Percentiles rank a stretch among this genome's conserved stretches.
Conservation (phyloP, 371 early-diverging fungal genomes). For the Lichtheimia corymbifera region DNA sequence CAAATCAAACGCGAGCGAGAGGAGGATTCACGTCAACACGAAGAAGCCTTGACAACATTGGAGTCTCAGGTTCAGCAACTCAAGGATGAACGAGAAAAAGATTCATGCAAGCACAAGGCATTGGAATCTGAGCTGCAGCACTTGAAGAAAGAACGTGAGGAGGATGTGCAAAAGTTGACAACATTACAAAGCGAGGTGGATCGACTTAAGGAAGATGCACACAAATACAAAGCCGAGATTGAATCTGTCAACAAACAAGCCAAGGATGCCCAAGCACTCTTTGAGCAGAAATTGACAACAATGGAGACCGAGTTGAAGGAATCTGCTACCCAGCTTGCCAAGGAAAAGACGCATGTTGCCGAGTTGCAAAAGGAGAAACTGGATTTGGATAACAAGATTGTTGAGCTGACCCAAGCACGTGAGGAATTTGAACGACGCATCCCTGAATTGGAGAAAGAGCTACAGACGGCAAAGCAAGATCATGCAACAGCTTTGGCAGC, state of each 20-base stretch:
- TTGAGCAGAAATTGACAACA: no score
- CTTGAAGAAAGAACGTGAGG: no score
- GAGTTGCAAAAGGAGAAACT: neutral
- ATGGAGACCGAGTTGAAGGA: no score
- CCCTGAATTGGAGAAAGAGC: conserved; percentile 1
- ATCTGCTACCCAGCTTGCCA: no score
- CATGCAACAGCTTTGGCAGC: neutral
- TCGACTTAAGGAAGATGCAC: no score
- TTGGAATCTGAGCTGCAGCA: no score
- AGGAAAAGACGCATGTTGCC: neutral
- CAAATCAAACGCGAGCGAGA: neutral
- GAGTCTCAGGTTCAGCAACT: neutral
- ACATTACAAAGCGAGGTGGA: no score
- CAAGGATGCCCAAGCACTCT: no score
- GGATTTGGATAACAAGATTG: neutral
- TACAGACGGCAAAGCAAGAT: neutral
- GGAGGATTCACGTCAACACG: neutral
- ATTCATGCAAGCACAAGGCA: neutral
- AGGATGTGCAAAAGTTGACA: no score
- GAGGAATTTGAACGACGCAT: neutral
- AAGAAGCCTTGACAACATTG: neutral
- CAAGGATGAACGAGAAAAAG: neutral
- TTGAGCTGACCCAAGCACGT: no score
- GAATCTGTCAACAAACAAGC: no score
- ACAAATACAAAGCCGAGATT: no score